phyloP scores from a whole-genome alignment of 306 rosid genomes.

The Trifolium dubium region DNA sequence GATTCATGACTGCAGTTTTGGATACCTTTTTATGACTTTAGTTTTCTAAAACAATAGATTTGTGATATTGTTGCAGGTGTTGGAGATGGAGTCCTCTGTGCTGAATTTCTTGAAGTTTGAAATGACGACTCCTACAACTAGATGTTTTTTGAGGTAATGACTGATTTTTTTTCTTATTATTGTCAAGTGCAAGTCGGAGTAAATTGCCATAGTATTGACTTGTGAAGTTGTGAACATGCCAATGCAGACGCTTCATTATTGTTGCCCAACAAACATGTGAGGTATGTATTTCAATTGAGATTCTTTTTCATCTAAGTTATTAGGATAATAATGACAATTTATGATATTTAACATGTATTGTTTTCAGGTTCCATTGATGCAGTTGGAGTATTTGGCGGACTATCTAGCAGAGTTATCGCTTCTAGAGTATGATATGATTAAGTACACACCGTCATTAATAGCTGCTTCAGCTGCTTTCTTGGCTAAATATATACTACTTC shows the following conservation, averaged over 20 bases:
- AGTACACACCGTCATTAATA: slow-evolving; percentile 58
- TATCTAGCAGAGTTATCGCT: slow-evolving; percentile 67
- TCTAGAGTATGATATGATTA: slow-evolving; percentile 60
- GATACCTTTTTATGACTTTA: slow-evolving; percentile 16
- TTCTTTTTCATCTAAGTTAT: background rate
- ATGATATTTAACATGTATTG: slow-evolving; percentile 17
- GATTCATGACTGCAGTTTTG: slow-evolving; percentile 16
- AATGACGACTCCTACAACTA: slow-evolving; percentile 86
- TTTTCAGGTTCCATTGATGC: slow-evolving; percentile 55
- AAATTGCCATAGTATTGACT: slow-evolving; percentile 36
- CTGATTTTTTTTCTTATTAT: slow-evolving; percentile 28
- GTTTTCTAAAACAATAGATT: slow-evolving; percentile 16
- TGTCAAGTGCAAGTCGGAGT: slow-evolving; percentile 10
- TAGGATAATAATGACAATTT: slow-evolving; percentile 7
- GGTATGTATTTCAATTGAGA: slow-evolving; percentile 48
- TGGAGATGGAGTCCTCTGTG: slow-evolving; percentile 86
- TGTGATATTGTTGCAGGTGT: slow-evolving; percentile 56
- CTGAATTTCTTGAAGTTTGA: slow-evolving; percentile 83
- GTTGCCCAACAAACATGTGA: slow-evolving; percentile 56
- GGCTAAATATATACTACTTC: slow-evolving; percentile 64
- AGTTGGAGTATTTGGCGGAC: slow-evolving; percentile 60
- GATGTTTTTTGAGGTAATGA: slow-evolving; percentile 77
- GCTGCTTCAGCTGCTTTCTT: slow-evolving; percentile 75
- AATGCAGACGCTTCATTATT: slow-evolving; percentile 56
- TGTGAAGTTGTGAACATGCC: slow-evolving; percentile 45